Percentiles rank a stretch among this genome's conserved stretches.
Evolutionary conservation across 2,329 filamentous ascomycete genomes (phyloP).

Genomic region (Fusarium cicatricum): DNA sequence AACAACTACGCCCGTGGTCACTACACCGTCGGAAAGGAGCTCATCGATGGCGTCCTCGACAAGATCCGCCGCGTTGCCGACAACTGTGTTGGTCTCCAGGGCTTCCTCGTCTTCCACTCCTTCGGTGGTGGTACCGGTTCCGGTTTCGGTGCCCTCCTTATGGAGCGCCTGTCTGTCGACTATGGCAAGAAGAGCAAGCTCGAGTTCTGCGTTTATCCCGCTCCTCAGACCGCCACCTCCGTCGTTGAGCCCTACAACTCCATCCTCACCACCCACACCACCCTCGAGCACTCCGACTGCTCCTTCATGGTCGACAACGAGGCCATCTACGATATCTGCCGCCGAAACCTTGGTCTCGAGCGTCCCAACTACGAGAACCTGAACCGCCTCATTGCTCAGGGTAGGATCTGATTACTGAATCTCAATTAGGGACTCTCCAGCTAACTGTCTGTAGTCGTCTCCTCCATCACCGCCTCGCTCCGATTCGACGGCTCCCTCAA

Average conservation of each 20-base stretch:
- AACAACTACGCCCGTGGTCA: slow-evolving; percentile 99
- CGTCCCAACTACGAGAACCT: slow-evolving; percentile 98
- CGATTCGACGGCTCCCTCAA: slow-evolving; percentile 99
- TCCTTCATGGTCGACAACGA: slow-evolving; percentile 99
- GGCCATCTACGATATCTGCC: slow-evolving; percentile 99
- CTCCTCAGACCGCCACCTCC: slow-evolving; percentile 94
- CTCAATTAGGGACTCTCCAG: not conserved
- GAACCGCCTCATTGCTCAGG: slow-evolving; percentile 97
- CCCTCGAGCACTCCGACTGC: slow-evolving; percentile 99
- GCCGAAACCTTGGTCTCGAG: slow-evolving; percentile 95
- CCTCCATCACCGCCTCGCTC: slow-evolving; percentile 97
- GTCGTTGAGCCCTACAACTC: slow-evolving; percentile 99
- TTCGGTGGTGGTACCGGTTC: slow-evolving; percentile 99
- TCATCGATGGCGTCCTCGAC: slow-evolving; percentile 97
- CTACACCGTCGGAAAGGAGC: slow-evolving; percentile 99
- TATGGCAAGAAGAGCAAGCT: slow-evolving; percentile 99
- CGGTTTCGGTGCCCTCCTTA: slow-evolving; percentile 96
- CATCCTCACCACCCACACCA: slow-evolving; percentile 98
- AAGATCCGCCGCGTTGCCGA: slow-evolving; percentile 97
- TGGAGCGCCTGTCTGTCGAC: slow-evolving; percentile 98
- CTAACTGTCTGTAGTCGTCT: slow-evolving; percentile 74
- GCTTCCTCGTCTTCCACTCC: slow-evolving; percentile 99
- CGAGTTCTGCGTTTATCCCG: slow-evolving; percentile 99
- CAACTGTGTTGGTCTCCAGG: slow-evolving; percentile 97
- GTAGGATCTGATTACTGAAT: slow-evolving; percentile 55